Evolutionary conservation across 108 stramenopile species (phyloP), one percentile per base, ranked within the genome.

Genomic region (Stephanodiscus triporus): DNA sequence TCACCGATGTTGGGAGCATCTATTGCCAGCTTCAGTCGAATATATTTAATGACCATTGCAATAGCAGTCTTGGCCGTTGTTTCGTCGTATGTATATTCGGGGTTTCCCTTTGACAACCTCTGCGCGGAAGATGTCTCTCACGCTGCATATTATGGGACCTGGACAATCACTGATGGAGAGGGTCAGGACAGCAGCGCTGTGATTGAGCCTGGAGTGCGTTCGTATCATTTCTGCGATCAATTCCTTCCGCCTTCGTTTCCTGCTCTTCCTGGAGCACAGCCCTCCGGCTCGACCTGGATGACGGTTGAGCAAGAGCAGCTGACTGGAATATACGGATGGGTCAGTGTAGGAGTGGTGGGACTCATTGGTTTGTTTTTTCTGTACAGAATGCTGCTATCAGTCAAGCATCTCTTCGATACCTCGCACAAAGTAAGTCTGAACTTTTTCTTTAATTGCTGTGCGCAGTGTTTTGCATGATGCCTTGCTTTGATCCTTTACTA

Each of bases 31-130:
- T 89, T 95, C 64, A 87, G 88, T 68, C 86, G 88, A 54, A 63
- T 61, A 26, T 91, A 91, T 75, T 92, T 95, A 54, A 88, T 92
- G 68, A 63, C 87, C 13, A 42, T 75, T 29, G 82, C 94, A 16
- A 69, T 91, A 60, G 77, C 70, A 26, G 84, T 82, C 0, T 82
- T 92, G 86, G 91, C 90, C 13, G 43, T 96, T 37, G 38, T 84
- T 22, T 91, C 89, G 4, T 81, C 90, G 1, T 96, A 91, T 66
- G 84, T 80, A 58, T 96, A 91, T 85, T 55, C 87, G 0, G 91
- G 89, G 2, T 96, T 94, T 66, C 90, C 93, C 17, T 96, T 76
- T 66, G 95, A 96, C 73, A 94, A 93, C 70, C 57, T 96, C 13
- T 96, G 95, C 62, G 58, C 63, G 9, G 82, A 84, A n/a, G 53